Base-by-base conservation (phyloP, 805 yeast species). In the Kodamaea lidongshanica region DNA sequence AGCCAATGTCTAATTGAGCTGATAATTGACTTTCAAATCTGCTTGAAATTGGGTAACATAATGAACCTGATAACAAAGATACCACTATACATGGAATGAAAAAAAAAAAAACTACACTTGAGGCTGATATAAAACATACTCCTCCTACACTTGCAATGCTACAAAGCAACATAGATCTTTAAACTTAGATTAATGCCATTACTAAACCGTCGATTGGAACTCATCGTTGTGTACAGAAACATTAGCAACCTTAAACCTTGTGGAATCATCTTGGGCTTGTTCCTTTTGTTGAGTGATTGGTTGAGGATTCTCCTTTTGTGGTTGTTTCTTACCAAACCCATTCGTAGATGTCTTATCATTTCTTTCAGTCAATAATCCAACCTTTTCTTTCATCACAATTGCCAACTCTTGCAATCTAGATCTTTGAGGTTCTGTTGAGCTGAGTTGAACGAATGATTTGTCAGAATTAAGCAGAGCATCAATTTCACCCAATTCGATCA, bases 401-500 rank as follows among this genome's bases (percentile, higher is more conserved):
- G 96, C 94, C 50, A 89, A 71, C 54, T 82, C 86, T 68, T 89
- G 96, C 58, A 89, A 71, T 52, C 77, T 80, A 38, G 92, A 70
- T 44, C 86, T 73, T 53, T 83, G 95, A 31, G 77, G 83, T 42
- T 83, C 88, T 46, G 75, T 76, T 34, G 77, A 68, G 27, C 44
- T 49, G 57, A 88, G 82, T 48, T 74, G 73, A 39, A 88, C 57
- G 33, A 74, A 68, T n/a, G 32, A 61, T 19, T 79, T 70, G 39
- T 68, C 67, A 43, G 79, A 84, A 48, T 82, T 86, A 36, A 88
- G 65, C 16, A 74, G 65, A 25, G 94, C 96, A 32, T 69, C 61
- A 38, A 92, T 65, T 48, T 87, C 96, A 43, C 79, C 87, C 39
- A 67, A 67, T 45, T 77, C 74, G 48, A 89, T 78, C 78, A 86